phyloP scores from a whole-genome alignment of 1,284 basidiomycete species.

The Boletus sp. region DNA sequence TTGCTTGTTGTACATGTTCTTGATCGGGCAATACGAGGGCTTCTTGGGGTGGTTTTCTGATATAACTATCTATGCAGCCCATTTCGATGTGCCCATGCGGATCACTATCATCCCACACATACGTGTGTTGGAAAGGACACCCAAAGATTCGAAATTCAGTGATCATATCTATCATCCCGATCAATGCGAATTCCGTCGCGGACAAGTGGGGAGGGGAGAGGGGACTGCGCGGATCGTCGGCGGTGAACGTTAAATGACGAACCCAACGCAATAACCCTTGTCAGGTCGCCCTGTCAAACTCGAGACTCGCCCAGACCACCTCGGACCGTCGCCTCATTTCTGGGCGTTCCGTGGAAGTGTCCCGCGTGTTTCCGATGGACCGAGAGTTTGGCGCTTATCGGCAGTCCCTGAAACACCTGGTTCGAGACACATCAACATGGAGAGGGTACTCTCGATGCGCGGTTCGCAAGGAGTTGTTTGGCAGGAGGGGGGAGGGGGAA shows the following conservation, averaged over 20 bases:
- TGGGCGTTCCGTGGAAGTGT: too few relatives aligned
- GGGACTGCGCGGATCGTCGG: background rate
- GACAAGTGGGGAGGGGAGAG: background rate
- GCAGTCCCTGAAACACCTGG: too few relatives aligned
- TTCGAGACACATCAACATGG: too few relatives aligned
- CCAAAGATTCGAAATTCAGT: background rate
- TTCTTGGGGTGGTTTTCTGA: background rate
- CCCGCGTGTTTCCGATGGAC: background rate
- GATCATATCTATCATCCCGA: background rate
- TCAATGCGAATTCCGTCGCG: background rate
- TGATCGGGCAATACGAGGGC: conserved; percentile 6
- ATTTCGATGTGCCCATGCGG: background rate
- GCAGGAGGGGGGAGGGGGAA: too few relatives aligned
- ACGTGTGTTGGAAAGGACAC: background rate
- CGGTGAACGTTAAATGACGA: background rate
- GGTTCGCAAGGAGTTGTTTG: background rate
- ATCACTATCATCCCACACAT: background rate
- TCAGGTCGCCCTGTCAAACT: background rate
- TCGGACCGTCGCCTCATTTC: background rate
- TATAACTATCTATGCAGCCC: background rate
- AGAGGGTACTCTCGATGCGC: background rate
- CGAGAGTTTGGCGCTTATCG: background rate
- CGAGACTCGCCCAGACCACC: background rate
- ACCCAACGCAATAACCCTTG: too few relatives aligned
- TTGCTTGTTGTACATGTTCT: conserved; percentile 6